Conservation (phyloP, 805 yeast species). For the Clavispora asparagi region DNA sequence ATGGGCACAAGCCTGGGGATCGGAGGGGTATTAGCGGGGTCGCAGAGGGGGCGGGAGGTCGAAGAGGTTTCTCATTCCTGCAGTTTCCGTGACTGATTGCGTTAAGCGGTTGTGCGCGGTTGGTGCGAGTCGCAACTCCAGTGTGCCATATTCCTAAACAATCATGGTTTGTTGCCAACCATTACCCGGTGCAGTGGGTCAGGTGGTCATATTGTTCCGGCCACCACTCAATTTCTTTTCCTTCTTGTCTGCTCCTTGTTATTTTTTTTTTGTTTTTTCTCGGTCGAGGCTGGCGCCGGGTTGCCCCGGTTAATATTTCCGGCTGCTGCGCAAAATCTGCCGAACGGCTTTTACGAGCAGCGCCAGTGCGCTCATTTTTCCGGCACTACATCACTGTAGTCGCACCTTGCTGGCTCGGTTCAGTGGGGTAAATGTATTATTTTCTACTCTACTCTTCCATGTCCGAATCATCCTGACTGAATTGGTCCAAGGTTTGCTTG, state of each 20-base stretch:
- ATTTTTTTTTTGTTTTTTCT: too few species aligned
- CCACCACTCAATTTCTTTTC: too few species aligned
- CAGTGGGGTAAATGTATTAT: background rate
- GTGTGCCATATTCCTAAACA: background rate
- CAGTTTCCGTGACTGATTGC: background rate
- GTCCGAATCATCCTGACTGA: conserved; percentile 8
- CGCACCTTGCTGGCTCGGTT: background rate
- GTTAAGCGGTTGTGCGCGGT: background rate
- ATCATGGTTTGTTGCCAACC: background rate
- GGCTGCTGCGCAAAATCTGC: background rate
- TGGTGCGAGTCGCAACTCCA: background rate
- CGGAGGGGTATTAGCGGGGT: background rate
- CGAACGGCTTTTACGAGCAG: background rate
- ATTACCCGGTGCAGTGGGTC: background rate
- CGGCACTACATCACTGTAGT: background rate
- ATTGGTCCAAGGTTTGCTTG: conserved; percentile 1
- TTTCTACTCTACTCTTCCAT: conserved; percentile 6
- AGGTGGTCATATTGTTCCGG: background rate
- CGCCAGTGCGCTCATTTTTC: background rate
- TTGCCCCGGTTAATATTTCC: background rate
- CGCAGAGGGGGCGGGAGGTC: background rate
- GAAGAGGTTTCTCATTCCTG: background rate
- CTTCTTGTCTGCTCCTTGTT: background rate
- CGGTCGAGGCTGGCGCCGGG: too few species aligned
- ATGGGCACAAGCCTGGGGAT: too few species aligned